Base-by-base conservation (phyloP, 768 basidiomycete species). In the Peribolospora kevripleyi region DNA sequence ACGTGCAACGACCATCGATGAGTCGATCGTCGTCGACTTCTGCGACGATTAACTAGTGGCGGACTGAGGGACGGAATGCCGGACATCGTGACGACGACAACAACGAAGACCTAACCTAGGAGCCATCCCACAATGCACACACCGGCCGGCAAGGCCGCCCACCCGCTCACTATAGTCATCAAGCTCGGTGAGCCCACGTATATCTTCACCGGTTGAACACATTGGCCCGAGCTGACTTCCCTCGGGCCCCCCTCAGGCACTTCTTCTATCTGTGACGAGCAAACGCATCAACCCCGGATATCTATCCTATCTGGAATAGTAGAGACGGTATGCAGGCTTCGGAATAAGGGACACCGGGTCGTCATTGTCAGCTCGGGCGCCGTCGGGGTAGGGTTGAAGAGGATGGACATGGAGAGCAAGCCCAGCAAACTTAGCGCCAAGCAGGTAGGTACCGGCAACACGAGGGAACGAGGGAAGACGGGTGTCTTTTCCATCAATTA, bases 331-430 rank as follows among this genome's bases (percentile, higher is more conserved):
- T 74, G 85, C 11, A 69, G 77, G 42, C 75, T 98, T 11, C 76
- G 80, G 50, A 70, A 72, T 5, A 71, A 80, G 47, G 91, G 91
- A 0, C 91, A 98, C 70, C 82, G 87, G 63, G 84, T 97, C 54
- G 84, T 97, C 4, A 77, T 98, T 8, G 87, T 93, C 57, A 87
- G 83, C 62, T 93, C 88, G 25, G 93, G 93, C 1, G 93, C 93
- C n/a, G 95, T 97, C 56, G 93, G 81, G 0, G 85, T 97, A 13
- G 93, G 93, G 0, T 67, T 97, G 57, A 81, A 87, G 65, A 74
- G 88, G 46, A 97, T 98, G 93, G 74, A 78, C 42, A 68, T 93
- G 57, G 72, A 79, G 9, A 78, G 75, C 53, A 73, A 76, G 53
- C 85, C 88, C 3, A 91, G 90, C 62, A 80, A 74, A 57, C 69